Evolutionary conservation across 2,329 filamentous ascomycete species (phyloP).

Genomic region (Esteya vermicola): DNA sequence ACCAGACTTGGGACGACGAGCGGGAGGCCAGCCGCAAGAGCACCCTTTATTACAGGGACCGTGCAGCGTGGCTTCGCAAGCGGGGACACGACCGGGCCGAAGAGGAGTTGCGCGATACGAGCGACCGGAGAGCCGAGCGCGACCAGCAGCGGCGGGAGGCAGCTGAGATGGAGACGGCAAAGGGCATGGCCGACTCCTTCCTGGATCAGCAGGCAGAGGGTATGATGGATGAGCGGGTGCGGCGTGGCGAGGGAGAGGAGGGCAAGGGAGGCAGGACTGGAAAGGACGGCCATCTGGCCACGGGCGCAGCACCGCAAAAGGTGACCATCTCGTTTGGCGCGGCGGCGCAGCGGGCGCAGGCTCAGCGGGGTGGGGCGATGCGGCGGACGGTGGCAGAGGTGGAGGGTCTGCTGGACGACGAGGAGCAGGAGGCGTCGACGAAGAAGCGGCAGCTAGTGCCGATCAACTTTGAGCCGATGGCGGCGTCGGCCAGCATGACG

Average conservation of each 20-base stretch:
- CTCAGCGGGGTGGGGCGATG: conserved; percentile 38
- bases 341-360: conserved; percentile 59
- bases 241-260: neutral
- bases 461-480: conserved; percentile 63
- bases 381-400: conserved; percentile 84
- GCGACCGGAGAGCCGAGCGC: conserved; percentile 65
- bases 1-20: conserved; percentile 77
- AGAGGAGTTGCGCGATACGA: conserved; percentile 67
- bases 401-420: conserved; percentile 86
- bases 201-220: conserved; percentile 72
- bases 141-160: conserved; percentile 57
- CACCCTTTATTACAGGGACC: conserved; percentile 78
- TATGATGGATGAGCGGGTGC: conserved; percentile 36
- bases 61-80: conserved; percentile 71
- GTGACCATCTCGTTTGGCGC: conserved; percentile 92
- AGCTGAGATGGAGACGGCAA: conserved; percentile 62
- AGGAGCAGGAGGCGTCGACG: conserved; percentile 60
- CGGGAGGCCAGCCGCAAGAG: conserved; percentile 57
- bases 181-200: conserved; percentile 82
- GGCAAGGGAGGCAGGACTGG: neutral
- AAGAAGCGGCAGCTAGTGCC: conserved; percentile 65
- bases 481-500: conserved; percentile 53
- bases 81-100: conserved; percentile 58
- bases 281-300: neutral
- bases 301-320: conserved; percentile 39